phyloP scores from a whole-genome alignment of 2,329 filamentous ascomycete species.

The Stagonosporopsis rhizophila region DNA sequence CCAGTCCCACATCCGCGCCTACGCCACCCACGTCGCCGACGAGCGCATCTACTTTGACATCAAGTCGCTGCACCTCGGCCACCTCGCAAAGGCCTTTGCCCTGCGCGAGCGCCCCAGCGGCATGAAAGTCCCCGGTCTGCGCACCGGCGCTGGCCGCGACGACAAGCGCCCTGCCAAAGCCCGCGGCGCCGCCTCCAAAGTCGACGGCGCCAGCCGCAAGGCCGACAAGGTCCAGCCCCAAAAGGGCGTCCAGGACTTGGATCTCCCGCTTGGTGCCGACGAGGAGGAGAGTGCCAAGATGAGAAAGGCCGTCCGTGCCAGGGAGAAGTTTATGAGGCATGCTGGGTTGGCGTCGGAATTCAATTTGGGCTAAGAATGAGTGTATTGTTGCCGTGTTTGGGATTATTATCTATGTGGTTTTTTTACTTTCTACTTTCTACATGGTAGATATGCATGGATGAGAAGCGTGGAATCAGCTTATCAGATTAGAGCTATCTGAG shows the following conservation, averaged over 20 bases:
- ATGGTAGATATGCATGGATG: no score
- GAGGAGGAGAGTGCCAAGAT: conserved; percentile 67
- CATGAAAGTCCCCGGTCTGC: conserved; percentile 65
- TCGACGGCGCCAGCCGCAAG: conserved; percentile 49
- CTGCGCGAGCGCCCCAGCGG: conserved; percentile 86
- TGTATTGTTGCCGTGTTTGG: neutral
- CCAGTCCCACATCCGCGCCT: conserved; percentile 91
- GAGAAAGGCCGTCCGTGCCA: conserved; percentile 62
- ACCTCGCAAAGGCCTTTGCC: conserved; percentile 92
- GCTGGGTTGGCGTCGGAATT: conserved; percentile 69
- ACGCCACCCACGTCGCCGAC: conserved; percentile 88
- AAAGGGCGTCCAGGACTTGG: conserved; percentile 33
- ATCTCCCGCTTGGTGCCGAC: conserved; percentile 52
- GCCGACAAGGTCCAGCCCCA: conserved; percentile 32
- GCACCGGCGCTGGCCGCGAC: conserved; percentile 53
- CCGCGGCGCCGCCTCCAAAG: conserved; percentile 43
- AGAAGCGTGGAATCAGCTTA: no score
- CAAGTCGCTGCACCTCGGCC: conserved; percentile 86
- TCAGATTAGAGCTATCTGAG: no score
- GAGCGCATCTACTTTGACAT: conserved; percentile 92
- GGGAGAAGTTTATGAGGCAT: conserved; percentile 56
- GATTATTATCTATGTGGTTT: no score
- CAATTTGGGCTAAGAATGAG: conserved; percentile 65
- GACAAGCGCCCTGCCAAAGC: conserved; percentile 50
- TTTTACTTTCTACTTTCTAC: no score